phyloP scores from a whole-genome alignment of 2,329 filamentous ascomycete genomes.

The Fusarium temperatum region DNA sequence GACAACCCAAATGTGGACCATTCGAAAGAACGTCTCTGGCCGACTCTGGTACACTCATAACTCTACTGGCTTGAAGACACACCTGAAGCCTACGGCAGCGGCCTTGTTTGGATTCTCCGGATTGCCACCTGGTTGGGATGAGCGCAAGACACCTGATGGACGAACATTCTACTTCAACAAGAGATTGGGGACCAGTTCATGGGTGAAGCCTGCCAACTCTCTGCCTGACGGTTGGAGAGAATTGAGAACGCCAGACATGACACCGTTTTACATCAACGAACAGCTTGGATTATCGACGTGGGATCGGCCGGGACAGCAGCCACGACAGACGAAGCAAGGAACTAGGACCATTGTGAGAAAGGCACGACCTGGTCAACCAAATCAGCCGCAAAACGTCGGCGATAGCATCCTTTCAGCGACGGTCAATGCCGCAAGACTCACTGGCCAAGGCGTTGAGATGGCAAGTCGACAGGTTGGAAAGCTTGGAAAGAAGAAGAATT shows the following conservation, averaged over 20 bases:
- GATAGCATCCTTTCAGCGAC: constrained; percentile 30
- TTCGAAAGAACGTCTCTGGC: constrained; percentile 41
- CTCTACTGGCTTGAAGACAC: constrained; percentile 35
- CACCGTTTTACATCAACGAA: constrained; percentile 42
- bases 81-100: constrained; percentile 35
- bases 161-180: constrained; percentile 39
- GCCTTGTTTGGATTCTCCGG: constrained; percentile 8
- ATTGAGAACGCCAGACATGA: constrained; percentile 39
- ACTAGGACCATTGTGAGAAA: constrained; percentile 1
- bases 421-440: constrained; percentile 33
- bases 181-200: constrained; percentile 31
- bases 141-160: constrained; percentile 38
- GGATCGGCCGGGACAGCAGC: constrained; percentile 43
- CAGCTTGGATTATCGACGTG: constrained; percentile 37
- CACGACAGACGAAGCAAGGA: constrained; percentile 14
- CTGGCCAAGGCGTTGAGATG: constrained; percentile 27
- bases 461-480: constrained; percentile 39
- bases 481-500: constrained; percentile 40
- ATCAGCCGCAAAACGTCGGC: background rate
- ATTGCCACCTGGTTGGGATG: constrained; percentile 38
- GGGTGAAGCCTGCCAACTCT: constrained; percentile 36
- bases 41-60: constrained; percentile 43
- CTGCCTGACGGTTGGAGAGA: constrained; percentile 41
- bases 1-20: constrained; percentile 34
- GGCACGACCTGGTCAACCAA: constrained; percentile 9